Evolutionary conservation across 805 yeast genomes (phyloP).

Genomic region (Candida nemodendra): DNA sequence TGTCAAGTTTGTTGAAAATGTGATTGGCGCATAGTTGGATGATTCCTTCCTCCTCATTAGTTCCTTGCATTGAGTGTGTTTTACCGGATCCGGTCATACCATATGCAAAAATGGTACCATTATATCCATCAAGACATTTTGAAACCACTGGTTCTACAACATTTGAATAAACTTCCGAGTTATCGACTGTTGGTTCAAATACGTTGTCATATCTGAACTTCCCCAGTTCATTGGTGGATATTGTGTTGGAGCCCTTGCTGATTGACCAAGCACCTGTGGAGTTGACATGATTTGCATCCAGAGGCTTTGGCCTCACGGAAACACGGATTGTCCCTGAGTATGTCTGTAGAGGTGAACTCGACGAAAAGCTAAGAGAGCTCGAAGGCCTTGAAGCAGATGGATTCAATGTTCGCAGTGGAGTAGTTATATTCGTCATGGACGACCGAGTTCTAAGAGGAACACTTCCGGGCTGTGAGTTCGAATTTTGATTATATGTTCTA

Average conservation of each 20-base stretch:
- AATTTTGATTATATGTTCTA: conserved; percentile 7
- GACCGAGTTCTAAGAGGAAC: conserved; percentile 20
- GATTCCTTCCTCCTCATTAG: conserved; percentile 60
- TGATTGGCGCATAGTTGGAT: conserved; percentile 65
- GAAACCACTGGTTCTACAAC: conserved; percentile 53
- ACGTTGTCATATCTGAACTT: conserved; percentile 78
- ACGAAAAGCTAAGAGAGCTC: conserved; percentile 18
- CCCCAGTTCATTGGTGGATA: conserved; percentile 54
- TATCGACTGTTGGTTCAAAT: conserved; percentile 54
- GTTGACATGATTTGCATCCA: conserved; percentile 17
- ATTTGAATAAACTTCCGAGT: conserved; percentile 57
- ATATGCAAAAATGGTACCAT: conserved; percentile 89
- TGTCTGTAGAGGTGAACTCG: conserved; percentile 10
- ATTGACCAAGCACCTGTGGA: conserved; percentile 42
- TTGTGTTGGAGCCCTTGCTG: conserved; percentile 37
- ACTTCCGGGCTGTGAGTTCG: conserved; percentile 2
- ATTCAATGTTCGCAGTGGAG: conserved; percentile 17
- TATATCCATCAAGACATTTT: conserved; percentile 68
- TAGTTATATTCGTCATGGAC: conserved; percentile 19
- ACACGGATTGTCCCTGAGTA: conserved; percentile 76
- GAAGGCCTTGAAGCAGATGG: conserved; percentile 16
- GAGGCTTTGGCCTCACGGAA: conserved; percentile 75
- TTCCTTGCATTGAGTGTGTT: conserved; percentile 84
- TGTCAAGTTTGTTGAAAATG: conserved; percentile 49
- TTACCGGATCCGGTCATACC: conserved; percentile 96